phyloP scores from a whole-genome alignment of 2,329 filamentous ascomycete genomes.

The Diaporthe caulivora region DNA sequence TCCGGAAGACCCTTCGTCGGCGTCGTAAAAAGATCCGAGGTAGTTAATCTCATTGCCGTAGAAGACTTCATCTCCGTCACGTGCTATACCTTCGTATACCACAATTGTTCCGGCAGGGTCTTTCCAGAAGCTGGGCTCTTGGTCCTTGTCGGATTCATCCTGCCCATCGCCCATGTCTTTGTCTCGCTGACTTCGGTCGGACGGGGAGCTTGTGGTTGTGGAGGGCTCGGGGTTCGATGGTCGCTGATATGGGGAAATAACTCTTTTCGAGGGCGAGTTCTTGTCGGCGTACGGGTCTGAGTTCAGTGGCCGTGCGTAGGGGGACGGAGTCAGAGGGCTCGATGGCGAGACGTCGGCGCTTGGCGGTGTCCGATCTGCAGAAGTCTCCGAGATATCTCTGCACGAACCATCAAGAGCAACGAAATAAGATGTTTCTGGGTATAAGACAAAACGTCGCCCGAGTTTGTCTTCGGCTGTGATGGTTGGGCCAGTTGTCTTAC shows the following conservation, averaged over 20 bases:
- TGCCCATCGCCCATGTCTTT: background rate
- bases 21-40: conserved; percentile 30
- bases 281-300: conserved; percentile 20
- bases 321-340: background rate
- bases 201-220: background rate
- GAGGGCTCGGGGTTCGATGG: background rate
- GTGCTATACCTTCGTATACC: conserved; percentile 31
- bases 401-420: background rate
- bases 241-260: background rate
- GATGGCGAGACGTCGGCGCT: background rate
- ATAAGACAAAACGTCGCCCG: conserved; percentile 15
- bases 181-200: background rate
- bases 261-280: conserved; percentile 17
- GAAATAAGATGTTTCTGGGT: conserved; percentile 20
- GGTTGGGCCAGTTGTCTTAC: background rate
- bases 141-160: background rate
- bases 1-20: conserved; percentile 21
- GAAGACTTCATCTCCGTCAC: conserved; percentile 19
- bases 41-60: conserved; percentile 33
- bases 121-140: conserved; percentile 18
- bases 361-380: background rate
- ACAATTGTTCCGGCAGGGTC: conserved; percentile 23
- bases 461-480: conserved; percentile 14
- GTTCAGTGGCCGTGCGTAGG: conserved; percentile 3
- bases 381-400: background rate